Evolutionary conservation across 129 eudicot genomes (phyloP), one percentile per base, ranked within the genome.

Genomic region (Flaveria bidentis): DNA sequence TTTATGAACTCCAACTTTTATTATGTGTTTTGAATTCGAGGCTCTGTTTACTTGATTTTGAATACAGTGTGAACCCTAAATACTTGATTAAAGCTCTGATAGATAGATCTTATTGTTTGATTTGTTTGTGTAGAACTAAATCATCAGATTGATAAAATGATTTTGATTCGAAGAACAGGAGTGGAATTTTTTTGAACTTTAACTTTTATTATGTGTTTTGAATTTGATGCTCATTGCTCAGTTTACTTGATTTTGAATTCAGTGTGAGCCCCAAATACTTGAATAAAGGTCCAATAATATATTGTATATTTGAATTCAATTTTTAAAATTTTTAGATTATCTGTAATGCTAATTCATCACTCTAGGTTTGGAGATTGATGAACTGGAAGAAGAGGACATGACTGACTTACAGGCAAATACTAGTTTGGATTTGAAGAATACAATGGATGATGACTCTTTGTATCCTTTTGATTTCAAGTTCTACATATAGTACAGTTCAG

Each of bases 361-460:
- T 71, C 36, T 73, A 80, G 87, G 74, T 63, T 78, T 67, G 77
- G 87, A 85, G 30, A 71, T 80, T 51, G 83, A 83, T 79, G 81
- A 81, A 45, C 74, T 51, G 2, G 86, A 85, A n/a, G 71, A 78
- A n/a, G 71, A 78, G 36, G 83, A 47, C 42, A 62, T 23, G 41
- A 73, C 68, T 42, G 51, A 70, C 65, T 69, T 73, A 16, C 56
- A 83, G 16, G 67, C 72, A 9, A 70, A 39, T 74, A 60, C 78
- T 30, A 72, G 65, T 42, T 83, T 78, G 66, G 82, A 45, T 67
- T 42, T 81, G 67, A 82, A 88, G 76, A 72, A 65, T 33, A 26
- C 75, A 5, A 64, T 82, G 17, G 90, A 87, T 62, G 92, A 90
- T 39, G 96, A 93, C 75, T 81, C 86, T 67, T 36, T 87, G 98